phyloP scores from a whole-genome alignment of 192 early-diverging fungal species.

The Coemansia sp. region DNA sequence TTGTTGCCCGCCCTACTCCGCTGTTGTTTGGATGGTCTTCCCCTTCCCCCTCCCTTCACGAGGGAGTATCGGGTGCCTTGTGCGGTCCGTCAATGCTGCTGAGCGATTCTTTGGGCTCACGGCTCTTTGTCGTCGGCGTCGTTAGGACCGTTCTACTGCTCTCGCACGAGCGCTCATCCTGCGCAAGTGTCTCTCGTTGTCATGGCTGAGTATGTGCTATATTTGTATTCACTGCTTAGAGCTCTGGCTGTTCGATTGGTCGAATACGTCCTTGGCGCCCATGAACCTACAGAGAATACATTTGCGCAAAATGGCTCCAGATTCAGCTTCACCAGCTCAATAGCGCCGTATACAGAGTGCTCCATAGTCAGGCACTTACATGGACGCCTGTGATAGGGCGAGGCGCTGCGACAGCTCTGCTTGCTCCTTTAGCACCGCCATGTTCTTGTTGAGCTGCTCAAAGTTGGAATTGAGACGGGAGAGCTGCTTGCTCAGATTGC shows the following conservation, averaged over 20 bases:
- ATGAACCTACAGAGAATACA: constrained; percentile 31
- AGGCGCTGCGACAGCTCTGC: constrained; percentile 44
- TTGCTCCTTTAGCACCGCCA: constrained; percentile 28
- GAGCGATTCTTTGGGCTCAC: background rate
- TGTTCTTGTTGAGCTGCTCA: constrained; percentile 38
- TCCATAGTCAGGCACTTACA: constrained; percentile 9
- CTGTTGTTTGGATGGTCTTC: background rate
- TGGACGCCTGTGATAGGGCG: constrained; percentile 38
- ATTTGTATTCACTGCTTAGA: constrained; percentile 1
- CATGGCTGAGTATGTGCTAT: background rate
- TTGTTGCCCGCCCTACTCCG: constrained; percentile 3
- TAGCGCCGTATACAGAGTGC: background rate
- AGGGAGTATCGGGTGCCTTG: background rate
- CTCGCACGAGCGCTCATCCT: background rate
- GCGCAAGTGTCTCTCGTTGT: background rate
- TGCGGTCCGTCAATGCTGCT: background rate
- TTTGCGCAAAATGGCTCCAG: background rate
- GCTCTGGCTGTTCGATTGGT: background rate
- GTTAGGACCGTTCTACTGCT: constrained; percentile 6
- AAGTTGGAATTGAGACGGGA: constrained; percentile 44
- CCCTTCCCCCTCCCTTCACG: background rate
- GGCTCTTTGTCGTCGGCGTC: background rate
- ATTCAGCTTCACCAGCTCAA: background rate
- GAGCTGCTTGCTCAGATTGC: constrained; percentile 47
- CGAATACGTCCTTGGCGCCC: constrained; percentile 43